phyloP scores from a whole-genome alignment of 106 monocot genomes.

The Posidonia australis region DNA sequence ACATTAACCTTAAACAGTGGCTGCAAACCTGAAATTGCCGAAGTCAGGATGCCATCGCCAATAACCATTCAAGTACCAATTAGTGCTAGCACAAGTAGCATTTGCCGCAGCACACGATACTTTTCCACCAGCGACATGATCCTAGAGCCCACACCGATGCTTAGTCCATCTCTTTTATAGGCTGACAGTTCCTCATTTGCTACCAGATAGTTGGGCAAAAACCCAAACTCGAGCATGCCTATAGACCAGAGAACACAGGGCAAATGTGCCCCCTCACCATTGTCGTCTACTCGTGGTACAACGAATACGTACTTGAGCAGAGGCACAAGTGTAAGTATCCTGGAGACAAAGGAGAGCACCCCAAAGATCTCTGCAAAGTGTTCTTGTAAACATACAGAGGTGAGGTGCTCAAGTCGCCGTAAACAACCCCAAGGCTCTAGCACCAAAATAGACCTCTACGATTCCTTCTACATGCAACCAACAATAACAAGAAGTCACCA shows the following conservation, averaged over 20 bases:
- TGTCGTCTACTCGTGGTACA: constrained; percentile 70
- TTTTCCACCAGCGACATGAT: constrained; percentile 24
- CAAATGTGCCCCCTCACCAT: constrained; percentile 97
- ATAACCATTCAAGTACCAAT: constrained; percentile 45
- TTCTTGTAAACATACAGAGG: constrained; percentile 87
- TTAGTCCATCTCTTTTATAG: constrained; percentile 24
- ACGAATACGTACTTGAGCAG: constrained; percentile 87
- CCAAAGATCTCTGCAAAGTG: constrained; percentile 92
- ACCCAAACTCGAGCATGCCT: constrained; percentile 64
- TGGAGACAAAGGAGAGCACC: constrained; percentile 84
- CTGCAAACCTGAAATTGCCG: constrained; percentile 36
- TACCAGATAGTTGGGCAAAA: constrained; percentile 55
- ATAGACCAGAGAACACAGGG: constrained; percentile 80
- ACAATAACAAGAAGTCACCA: neutral
- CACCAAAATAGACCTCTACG: constrained; percentile 2
- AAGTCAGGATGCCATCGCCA: constrained; percentile 40
- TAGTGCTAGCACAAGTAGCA: constrained; percentile 27
- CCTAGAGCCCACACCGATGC: constrained; percentile 1
- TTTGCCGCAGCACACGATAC: constrained; percentile 18
- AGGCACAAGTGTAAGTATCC: constrained; percentile 82
- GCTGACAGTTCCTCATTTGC: constrained; percentile 66
- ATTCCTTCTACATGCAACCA: neutral
- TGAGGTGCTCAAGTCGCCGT: constrained; percentile 80
- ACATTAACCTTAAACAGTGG: no score
- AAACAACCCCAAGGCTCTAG: constrained; percentile 60